Percentiles rank a stretch among this genome's conserved stretches.
Evolutionary conservation across 2,329 filamentous ascomycete genomes (phyloP).

Genomic region (Onygena corvina): DNA sequence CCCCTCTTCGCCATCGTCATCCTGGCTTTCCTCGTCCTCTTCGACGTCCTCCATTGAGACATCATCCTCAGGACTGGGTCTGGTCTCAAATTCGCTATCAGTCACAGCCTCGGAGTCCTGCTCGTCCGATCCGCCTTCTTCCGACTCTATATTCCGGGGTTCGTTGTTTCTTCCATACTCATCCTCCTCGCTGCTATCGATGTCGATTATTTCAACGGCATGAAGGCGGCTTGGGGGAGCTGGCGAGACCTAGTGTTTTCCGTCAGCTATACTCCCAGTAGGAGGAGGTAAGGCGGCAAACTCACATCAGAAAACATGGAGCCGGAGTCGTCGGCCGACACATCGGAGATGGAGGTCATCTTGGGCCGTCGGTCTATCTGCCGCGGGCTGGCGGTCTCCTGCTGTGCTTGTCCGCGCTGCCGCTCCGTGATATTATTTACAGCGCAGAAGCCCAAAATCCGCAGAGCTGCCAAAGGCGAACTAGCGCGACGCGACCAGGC

Average conservation of each 20-base stretch:
- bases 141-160: slow-evolving; percentile 22
- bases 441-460: neutral
- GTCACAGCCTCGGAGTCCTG: slow-evolving; percentile 14
- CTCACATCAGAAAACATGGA: slow-evolving; percentile 8
- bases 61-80: neutral
- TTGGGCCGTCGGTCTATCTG: neutral
- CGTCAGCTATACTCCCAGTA: slow-evolving; percentile 14
- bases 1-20: slow-evolving; percentile 16
- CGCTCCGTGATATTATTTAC: neutral
- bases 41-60: slow-evolving; percentile 16
- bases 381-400: neutral
- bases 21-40: slow-evolving; percentile 15
- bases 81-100: neutral
- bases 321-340: slow-evolving; percentile 5
- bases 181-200: slow-evolving; percentile 23
- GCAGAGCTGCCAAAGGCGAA: slow-evolving; percentile 4
- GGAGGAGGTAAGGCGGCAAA: slow-evolving; percentile 12
- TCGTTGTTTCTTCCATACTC: slow-evolving; percentile 11
- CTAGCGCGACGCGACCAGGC: slow-evolving; percentile 19
- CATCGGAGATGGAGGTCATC: slow-evolving; percentile 1
- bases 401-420: slow-evolving; percentile 9
- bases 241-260: slow-evolving; percentile 6
- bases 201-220: slow-evolving; percentile 30
- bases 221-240: slow-evolving; percentile 16
- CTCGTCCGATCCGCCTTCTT: slow-evolving; percentile 18